Base-by-base conservation (phyloP, 202 grass and related monocot species). In the Schoenoplectus tabernaemontani region DNA sequence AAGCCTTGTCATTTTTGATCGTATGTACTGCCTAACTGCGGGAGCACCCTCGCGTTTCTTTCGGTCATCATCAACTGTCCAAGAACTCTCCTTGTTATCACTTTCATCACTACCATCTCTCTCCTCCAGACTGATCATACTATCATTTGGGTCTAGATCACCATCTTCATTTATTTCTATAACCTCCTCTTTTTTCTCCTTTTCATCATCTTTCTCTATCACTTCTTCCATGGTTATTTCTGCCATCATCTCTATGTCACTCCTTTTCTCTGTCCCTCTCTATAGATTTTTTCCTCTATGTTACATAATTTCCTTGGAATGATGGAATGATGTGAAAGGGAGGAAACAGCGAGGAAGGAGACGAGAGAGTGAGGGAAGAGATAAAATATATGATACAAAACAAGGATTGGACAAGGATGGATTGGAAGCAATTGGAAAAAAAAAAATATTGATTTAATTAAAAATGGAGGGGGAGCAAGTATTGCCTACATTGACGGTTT, bases 1-100 rank as follows among this genome's bases (percentile, higher is more conserved):
- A 63, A 97, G 88, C 58, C 93, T 86, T 5, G 90, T 88, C 13
- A 87, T 85, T 84, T 93, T 97, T 4, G 93, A 97, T 19, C 93
- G 58, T 70, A 85, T 86, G 82, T 97, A 93, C 83, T 89, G 90
- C 83, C 93, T 79, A 72, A 97, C 88, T 22, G 83, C 76, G 19
- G 83, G 78, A 10, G 61, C 36, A 75, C 44, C 66, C 63, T 93
- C 83, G 8, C 81, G 47, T 57, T 79, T 79, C 41, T 69, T 87
- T 44, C 80, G 84, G 0, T 16, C 86, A 50, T 84, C 79, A 30
- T 71, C 51, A 47, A 53, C 56, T 41, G 48, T 82, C 65, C 81
- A 81, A 36, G 78, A 77, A 48, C 84, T 51, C 57, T 72, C 71
- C 69, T 81, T 85, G 74, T 77, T 81, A 60, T 59, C 53, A 10